Percentiles rank a stretch among this genome's conserved stretches.
These are phyloP conservation scores for Calonectria hongkongensis DNA, from an alignment of 2,329 filamentous ascomycete species.

Conservation along the genomic window DNA sequence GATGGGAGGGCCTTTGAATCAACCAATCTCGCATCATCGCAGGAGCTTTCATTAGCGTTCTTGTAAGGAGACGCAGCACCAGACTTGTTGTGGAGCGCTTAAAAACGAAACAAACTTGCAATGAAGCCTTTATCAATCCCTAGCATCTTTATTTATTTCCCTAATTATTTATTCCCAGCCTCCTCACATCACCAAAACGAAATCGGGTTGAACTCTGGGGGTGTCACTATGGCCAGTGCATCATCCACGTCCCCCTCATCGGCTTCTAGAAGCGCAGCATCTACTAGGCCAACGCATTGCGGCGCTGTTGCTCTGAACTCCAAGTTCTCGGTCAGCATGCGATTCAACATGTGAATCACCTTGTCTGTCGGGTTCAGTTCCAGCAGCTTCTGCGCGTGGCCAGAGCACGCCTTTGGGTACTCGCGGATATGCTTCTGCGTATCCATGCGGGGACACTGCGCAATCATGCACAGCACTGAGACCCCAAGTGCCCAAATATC, in stretches of 20 bases:
- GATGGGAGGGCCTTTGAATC: too few relatives aligned
- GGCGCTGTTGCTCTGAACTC: constrained; percentile 46
- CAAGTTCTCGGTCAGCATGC: constrained; percentile 49
- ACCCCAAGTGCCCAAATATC: constrained; percentile 61
- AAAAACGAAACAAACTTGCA: background rate
- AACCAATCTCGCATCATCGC: too few relatives aligned
- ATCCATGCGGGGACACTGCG: constrained; percentile 52
- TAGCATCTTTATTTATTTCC: constrained; percentile 4
- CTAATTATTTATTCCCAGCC: background rate
- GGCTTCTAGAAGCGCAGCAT: background rate
- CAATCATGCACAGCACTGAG: constrained; percentile 56
- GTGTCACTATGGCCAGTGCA: constrained; percentile 48
- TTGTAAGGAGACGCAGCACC: too few relatives aligned
- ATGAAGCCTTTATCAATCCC: background rate
- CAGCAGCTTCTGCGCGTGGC: constrained; percentile 50
- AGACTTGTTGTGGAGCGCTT: background rate
- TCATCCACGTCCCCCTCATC: constrained; percentile 11
- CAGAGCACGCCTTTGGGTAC: constrained; percentile 52
- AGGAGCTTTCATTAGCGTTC: too few relatives aligned
- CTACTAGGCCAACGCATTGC: constrained; percentile 43
- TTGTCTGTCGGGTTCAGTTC: constrained; percentile 52
- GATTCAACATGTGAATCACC: constrained; percentile 48
- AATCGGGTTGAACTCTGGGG: constrained; percentile 51
- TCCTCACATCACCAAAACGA: constrained; percentile 55
- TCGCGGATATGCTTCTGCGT: constrained; percentile 42